Conservation (phyloP, 495 filamentous ascomycete species). For the Emericellopsis terricola region DNA sequence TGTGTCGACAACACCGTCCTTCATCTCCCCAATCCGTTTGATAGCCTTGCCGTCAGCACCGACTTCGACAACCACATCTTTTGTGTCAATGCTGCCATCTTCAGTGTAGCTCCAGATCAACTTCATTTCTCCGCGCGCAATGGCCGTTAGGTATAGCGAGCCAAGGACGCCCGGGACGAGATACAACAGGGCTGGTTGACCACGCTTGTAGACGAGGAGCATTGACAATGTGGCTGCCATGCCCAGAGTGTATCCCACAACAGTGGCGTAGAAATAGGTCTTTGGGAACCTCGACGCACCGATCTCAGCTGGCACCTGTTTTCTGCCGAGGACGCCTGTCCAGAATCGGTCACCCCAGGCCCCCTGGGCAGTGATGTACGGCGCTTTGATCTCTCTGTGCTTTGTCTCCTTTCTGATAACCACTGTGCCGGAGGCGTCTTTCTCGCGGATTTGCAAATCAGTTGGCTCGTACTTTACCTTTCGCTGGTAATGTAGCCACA, state of each 20-base stretch:
- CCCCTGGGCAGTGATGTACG: constrained; percentile 39
- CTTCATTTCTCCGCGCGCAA: constrained; percentile 45
- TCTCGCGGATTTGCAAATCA: constrained; percentile 13
- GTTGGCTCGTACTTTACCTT: constrained; percentile 17
- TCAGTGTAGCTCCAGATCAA: constrained; percentile 75
- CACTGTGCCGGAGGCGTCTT: constrained; percentile 16
- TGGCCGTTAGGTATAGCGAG: constrained; percentile 64
- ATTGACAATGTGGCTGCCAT: constrained; percentile 64
- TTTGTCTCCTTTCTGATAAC: constrained; percentile 11
- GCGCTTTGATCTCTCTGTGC: constrained; percentile 31
- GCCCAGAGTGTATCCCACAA: constrained; percentile 62
- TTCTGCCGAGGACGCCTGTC: constrained; percentile 20
- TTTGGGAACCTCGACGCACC: constrained; percentile 50
- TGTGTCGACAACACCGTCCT: constrained; percentile 1
- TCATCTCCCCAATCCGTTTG: constrained; percentile 2
- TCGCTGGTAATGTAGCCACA: constrained; percentile 61
- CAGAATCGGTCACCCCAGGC: constrained; percentile 80
- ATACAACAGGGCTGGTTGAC: constrained; percentile 84
- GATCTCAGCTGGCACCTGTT: constrained; percentile 21
- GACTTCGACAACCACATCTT: constrained; percentile 26
- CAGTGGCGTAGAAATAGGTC: constrained; percentile 65
- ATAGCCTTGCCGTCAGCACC: constrained; percentile 13
- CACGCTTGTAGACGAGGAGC: constrained; percentile 61
- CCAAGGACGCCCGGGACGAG: constrained; percentile 73
- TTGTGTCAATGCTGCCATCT: constrained; percentile 32